Evolutionary conservation across 2,329 filamentous ascomycete species (phyloP), one percentile per base, ranked within the genome.

Genomic region (Graphilbum sp.): DNA sequence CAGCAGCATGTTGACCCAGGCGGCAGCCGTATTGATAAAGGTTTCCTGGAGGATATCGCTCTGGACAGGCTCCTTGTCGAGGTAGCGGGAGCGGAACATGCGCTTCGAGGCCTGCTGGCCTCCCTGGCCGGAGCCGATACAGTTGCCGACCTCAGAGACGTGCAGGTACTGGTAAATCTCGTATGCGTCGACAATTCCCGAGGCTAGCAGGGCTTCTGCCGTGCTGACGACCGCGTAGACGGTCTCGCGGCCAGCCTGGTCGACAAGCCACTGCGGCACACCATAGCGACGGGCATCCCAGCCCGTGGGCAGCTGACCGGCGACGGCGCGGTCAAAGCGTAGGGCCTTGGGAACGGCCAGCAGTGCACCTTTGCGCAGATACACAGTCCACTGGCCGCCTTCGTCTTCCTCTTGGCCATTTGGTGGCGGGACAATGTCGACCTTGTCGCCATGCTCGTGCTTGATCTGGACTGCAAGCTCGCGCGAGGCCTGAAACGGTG

Each of bases 91-190:
- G 61, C 88, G 90, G 70, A 96, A 94, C 88, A 98, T 98, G 51
- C 88, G 87, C 51, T 86, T 79, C 47, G 98, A 72, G 50, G 90
- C 90, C 51, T 75, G 75, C 43, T 86, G 81, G 63, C 90, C 92
- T 71, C 90, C 90, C 67, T 98, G 94, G 69, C 92, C 90, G 24
- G 92, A 98, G 60, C 90, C 90, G 49, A 98, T 78, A 55, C 88
- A 96, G 71, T 98, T 98, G 59, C 90, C 90, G 37, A 98, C 83
- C 56, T 98, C 84, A 7, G 90, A 96, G 43, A 98, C 76, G 59
- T 98, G 90, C 45, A 98, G 87, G 53, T 98, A 98, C 67, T 96
- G 87, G 74, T 98, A 98, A 65, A 98, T 96, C 63, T 98, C 90
- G 55, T 96, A 98, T 17, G 90, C 90, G 55, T 98, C 92, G 20